Evolutionary conservation across 75 land plant genomes (phyloP), one percentile per base, ranked within the genome.

Genomic region (Selaginella moellendorffii): DNA sequence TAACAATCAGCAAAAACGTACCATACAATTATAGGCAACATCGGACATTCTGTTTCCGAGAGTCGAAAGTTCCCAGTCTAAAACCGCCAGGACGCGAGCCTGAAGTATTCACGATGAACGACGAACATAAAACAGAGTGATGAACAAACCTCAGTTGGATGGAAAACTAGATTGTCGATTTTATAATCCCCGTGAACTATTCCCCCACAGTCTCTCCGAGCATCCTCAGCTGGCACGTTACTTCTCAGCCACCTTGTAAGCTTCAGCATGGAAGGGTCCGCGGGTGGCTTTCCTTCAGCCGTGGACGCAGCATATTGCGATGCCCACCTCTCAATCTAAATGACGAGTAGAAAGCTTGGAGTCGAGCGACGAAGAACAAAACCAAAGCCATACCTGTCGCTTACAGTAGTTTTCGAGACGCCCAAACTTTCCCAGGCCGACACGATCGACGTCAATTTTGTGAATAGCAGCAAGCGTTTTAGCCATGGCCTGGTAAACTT

Each of bases 21-120:
- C 99, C 99, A 95, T 19, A 74, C 86, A 79, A 75, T 69, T 84
- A 63, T 79, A 82, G 25, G 99, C 90, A 77, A 89, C 85, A 78
- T 95, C 99, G 58, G 83, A 83, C 99, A 95, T 95, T 56, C 84
- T 90, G 54, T 95, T 86, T 46, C 99, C 99, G 42, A 89, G 67
- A 8, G 99, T 95, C 27, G 99, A 95, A 28, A 95, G 63, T 67
- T 95, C 96, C 99, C 99, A 95, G 63, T 95, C 99, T 42, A 89
- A 79, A 65, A 95, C 78, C 27, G 88, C 96, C 72, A 95, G 80
- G 0, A 95, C 99, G 46, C 78, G 77, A 70, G 83, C 85, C 99
- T 95, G 87, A 5, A 36, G 5, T 14, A 36, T 14, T 36, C 46
- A 36, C 46, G 14, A 36, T 36, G 14, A 5, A 36, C n/a, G 46